These are phyloP conservation scores for Chenopodium suecicum DNA, from an alignment of 148 eudicot genomes.

Conservation along the genomic window DNA sequence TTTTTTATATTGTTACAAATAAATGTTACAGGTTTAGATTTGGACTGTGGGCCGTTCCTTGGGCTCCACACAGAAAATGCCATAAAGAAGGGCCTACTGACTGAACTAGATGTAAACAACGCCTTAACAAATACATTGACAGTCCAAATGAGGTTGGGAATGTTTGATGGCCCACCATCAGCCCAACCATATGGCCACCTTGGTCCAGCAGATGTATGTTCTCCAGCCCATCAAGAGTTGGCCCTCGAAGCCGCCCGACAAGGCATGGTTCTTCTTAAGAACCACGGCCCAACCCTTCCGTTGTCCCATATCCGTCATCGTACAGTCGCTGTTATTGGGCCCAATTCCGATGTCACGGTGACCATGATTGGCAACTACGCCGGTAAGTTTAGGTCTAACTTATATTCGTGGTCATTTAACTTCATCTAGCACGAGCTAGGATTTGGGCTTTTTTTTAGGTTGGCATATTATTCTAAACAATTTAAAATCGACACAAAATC, in stretches of 20 bases:
- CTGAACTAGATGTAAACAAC: conserved; percentile 50
- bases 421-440: neutral
- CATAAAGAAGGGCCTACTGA: conserved; percentile 50
- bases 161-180: conserved; percentile 83
- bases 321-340: conserved; percentile 82
- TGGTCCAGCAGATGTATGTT: conserved; percentile 73
- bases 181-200: conserved; percentile 64
- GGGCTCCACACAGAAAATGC: conserved; percentile 63
- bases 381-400: conserved; percentile 34
- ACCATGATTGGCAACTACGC: conserved; percentile 94
- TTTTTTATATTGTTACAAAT: neutral
- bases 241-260: conserved; percentile 86
- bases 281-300: conserved; percentile 58
- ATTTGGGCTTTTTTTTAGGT: neutral
- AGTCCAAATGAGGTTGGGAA: conserved; percentile 84
- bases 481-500: neutral
- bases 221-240: conserved; percentile 63
- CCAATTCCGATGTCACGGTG: conserved; percentile 69
- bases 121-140: conserved; percentile 59
- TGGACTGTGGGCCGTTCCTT: conserved; percentile 86
- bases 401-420: neutral
- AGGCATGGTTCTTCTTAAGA: conserved; percentile 81
- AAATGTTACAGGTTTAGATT: conserved; percentile 62
- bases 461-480: neutral
- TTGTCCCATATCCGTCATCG: conserved; percentile 48